Evolutionary conservation across 805 yeast species (phyloP).

Genomic region (Kluyveromyces lactis): DNA sequence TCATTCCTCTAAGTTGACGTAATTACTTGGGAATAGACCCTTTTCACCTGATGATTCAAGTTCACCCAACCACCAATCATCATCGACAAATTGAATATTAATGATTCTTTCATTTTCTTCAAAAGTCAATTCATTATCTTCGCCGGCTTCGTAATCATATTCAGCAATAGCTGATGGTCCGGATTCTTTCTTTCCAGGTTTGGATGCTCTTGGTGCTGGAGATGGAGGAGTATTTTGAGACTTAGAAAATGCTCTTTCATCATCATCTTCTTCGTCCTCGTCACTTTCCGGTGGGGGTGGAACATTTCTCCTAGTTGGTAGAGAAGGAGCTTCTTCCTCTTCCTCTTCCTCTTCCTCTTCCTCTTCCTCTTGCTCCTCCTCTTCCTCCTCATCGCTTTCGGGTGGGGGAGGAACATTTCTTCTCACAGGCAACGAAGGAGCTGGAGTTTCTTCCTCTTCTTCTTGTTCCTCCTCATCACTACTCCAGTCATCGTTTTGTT

Average conservation of each 20-base stretch:
- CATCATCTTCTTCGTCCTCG: conserved; percentile 15
- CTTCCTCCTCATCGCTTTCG: neutral
- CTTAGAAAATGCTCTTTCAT: conserved; percentile 6
- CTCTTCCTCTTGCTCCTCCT: neutral
- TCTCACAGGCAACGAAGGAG: neutral
- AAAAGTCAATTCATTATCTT: conserved; percentile 84
- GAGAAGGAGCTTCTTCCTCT: conserved; percentile 10
- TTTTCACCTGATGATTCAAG: conserved; percentile 55
- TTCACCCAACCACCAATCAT: conserved; percentile 96
- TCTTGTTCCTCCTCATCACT: neutral
- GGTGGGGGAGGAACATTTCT: neutral
- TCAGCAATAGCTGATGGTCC: conserved; percentile 60
- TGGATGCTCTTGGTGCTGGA: conserved; percentile 26
- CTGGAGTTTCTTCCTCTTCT: neutral
- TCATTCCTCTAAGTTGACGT: conserved; percentile 37
- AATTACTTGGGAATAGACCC: conserved; percentile 88
- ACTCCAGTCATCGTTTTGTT: neutral
- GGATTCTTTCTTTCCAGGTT: conserved; percentile 9
- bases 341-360: conserved; percentile 3
- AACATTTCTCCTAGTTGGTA: conserved; percentile 10
- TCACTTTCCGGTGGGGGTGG: conserved; percentile 15
- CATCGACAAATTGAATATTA: conserved; percentile 83
- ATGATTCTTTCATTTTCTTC: conserved; percentile 74
- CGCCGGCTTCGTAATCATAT: conserved; percentile 86
- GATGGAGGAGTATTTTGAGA: conserved; percentile 13